A percentile compares a stretch with the other conserved stretches of the same genome.
These are phyloP conservation scores for Mycena alexandri DNA, from an alignment of 768 basidiomycete genomes.

Conservation along the genomic window DNA sequence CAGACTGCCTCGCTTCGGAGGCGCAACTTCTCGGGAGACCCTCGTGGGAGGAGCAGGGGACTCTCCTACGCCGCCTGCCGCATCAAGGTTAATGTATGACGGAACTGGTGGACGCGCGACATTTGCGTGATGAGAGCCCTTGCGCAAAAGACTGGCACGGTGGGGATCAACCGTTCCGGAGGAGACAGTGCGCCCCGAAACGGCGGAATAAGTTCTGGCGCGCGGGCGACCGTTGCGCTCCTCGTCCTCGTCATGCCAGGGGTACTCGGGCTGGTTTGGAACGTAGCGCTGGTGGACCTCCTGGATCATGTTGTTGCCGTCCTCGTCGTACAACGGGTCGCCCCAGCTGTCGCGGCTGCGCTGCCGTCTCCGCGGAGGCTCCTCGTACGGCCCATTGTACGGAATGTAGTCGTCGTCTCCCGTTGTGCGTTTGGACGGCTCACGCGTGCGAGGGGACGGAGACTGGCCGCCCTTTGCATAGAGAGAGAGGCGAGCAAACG, in stretches of 20 bases:
- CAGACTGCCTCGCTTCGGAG: constrained; percentile 62
- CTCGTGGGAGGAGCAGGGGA: constrained; percentile 62
- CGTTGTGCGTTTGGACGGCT: constrained; percentile 25
- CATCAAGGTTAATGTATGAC: constrained; percentile 60
- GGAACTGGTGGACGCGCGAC: constrained; percentile 50
- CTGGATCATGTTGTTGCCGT: constrained; percentile 45
- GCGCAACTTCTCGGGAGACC: constrained; percentile 43
- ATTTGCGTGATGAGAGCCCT: constrained; percentile 49
- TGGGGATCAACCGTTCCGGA: constrained; percentile 54
- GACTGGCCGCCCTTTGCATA: constrained; percentile 33
- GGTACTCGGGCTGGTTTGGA: constrained; percentile 22
- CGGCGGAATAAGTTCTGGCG: constrained; percentile 55
- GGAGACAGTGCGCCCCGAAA: constrained; percentile 56
- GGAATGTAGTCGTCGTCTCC: constrained; percentile 74
- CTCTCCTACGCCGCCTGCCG: constrained; percentile 74
- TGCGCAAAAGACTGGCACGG: constrained; percentile 48
- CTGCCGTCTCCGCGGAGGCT: constrained; percentile 44
- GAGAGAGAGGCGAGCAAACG: constrained; percentile 30
- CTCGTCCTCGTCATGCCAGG: constrained; percentile 33
- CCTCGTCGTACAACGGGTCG: constrained; percentile 49
- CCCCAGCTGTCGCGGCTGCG: constrained; percentile 57
- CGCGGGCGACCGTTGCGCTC: constrained; percentile 45
- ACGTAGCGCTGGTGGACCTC: constrained; percentile 48
- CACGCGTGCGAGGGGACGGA: constrained; percentile 8
- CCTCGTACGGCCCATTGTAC: constrained; percentile 73